These are phyloP conservation scores for Alliaria petiolata DNA, from an alignment of 345 rosid species.

Conservation along the genomic window DNA sequence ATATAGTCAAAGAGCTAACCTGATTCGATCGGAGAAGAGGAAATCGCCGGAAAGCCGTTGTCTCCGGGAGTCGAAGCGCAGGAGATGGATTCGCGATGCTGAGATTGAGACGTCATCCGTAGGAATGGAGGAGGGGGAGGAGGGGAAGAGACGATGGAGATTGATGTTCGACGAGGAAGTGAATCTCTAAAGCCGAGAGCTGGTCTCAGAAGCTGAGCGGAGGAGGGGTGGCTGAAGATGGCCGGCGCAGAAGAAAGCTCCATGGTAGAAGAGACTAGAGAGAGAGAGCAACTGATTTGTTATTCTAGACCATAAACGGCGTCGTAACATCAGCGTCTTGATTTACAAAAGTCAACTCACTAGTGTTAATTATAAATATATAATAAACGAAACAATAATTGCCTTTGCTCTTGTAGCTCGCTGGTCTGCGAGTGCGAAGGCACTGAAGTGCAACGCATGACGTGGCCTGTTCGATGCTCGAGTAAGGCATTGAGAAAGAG, in stretches of 20 bases:
- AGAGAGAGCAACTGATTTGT: background rate
- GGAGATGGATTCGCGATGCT: slow-evolving; percentile 11
- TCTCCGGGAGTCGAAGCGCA: slow-evolving; percentile 8
- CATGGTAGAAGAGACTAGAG: too few relatives aligned
- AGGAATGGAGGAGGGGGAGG: background rate
- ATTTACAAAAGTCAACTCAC: background rate
- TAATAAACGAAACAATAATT: accelerated
- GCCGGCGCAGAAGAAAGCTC: slow-evolving; percentile 14
- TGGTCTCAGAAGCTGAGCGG: slow-evolving; percentile 8
- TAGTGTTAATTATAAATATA: too few relatives aligned
- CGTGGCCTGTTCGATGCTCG: too few relatives aligned
- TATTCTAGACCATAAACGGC: background rate
- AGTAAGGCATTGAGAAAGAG: too few relatives aligned
- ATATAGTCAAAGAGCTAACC: background rate
- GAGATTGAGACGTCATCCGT: slow-evolving; percentile 11
- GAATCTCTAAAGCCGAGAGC: background rate
- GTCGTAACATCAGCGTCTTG: background rate
- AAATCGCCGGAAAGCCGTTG: slow-evolving; percentile 5
- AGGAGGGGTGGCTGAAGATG: background rate
- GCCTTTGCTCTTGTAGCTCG: background rate
- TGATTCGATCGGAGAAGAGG: slow-evolving; percentile 10
- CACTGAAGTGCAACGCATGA: too few relatives aligned
- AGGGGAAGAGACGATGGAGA: too few relatives aligned
- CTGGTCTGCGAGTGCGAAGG: background rate
- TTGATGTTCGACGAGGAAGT: background rate